Conservation (phyloP, 352 stramenopile genomes). For the Thalassiosira hispida region DNA sequence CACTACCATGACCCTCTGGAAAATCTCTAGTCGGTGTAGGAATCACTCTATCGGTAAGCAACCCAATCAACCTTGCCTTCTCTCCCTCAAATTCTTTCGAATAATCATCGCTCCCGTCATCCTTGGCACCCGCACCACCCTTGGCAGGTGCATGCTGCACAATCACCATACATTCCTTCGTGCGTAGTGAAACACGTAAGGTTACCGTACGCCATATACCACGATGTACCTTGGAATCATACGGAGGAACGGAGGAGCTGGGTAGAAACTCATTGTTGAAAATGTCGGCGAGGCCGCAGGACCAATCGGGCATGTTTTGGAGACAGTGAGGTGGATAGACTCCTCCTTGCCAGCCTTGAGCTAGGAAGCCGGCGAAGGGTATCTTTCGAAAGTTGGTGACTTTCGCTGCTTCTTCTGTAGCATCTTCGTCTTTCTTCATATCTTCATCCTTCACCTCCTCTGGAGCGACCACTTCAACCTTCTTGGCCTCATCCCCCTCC, state of each 20-base stretch:
- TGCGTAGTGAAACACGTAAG: constrained; percentile 67
- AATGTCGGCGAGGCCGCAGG: constrained; percentile 69
- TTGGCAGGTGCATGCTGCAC: constrained; percentile 63
- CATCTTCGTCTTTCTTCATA: background rate
- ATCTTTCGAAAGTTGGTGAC: constrained; percentile 35
- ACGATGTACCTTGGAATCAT: constrained; percentile 67
- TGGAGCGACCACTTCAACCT: constrained; percentile 5
- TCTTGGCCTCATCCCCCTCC: constrained; percentile 5
- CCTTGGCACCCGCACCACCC: constrained; percentile 53
- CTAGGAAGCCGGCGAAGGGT: constrained; percentile 72
- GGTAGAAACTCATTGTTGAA: constrained; percentile 73
- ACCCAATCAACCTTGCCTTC: constrained; percentile 62
- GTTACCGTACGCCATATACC: constrained; percentile 75
- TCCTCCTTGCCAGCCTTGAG: constrained; percentile 71
- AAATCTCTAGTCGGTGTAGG: constrained; percentile 40
- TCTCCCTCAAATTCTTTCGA: constrained; percentile 67
- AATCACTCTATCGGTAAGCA: constrained; percentile 57
- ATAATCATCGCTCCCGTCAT: constrained; percentile 59
- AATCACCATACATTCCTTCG: constrained; percentile 73
- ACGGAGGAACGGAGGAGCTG: constrained; percentile 63
- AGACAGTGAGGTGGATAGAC: constrained; percentile 65
- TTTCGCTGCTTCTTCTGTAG: constrained; percentile 1
- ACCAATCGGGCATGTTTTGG: constrained; percentile 74
- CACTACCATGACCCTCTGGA: constrained; percentile 28
- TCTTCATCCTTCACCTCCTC: constrained; percentile 8